Evolutionary conservation across 805 yeast species (phyloP), one percentile per base, ranked within the genome.

Genomic region (Ogataea zsoltii): DNA sequence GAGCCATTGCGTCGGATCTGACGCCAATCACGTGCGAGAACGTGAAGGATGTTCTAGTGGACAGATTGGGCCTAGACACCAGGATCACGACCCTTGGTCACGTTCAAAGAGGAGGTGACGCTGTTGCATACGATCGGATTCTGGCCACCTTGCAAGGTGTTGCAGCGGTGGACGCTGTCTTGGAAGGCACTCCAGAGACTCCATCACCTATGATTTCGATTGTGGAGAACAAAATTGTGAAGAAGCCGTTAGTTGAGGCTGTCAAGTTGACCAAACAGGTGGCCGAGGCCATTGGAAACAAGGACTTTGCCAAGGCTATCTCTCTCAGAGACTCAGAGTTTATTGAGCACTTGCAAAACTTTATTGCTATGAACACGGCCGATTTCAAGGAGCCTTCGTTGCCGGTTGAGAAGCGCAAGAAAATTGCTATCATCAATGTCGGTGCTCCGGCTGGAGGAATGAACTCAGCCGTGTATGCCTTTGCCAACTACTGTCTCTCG

Each of bases 41-140:
- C 46, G 92, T 86, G 23, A 79, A 78, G 57, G 70, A 80, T 15
- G 87, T 81, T 9, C 69, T 86, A 48, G 87, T 81, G 15, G 77
- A 74, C 37, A 51, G 49, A 36, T 66, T 85, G 48, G 89, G 89
- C 10, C 68, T 86, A 41, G 95, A 86, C 61, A 85, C 92, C 5
- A 74, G 95, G 66, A 84, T 92, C 59, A 94, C 99, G 33, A 88
- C 95, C 11, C 75, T 94, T 56, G 99, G 99, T 45, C 99, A 94
- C 66, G 97, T 94, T 42, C 99, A 94, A 75, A 82, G 99, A 71
- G 99, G 99, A 72, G 99, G 99, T 68, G 80, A 96, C 37, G 97
- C 99, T 18, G 97, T 90, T 46, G 97, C 98, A 2, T 89, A 77
- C 58, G 99, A 94, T 66, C 81, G 99, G 63, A 69, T 85, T 63